phyloP scores from a whole-genome alignment of 306 rosid species.

The Begonia peltatifolia region DNA sequence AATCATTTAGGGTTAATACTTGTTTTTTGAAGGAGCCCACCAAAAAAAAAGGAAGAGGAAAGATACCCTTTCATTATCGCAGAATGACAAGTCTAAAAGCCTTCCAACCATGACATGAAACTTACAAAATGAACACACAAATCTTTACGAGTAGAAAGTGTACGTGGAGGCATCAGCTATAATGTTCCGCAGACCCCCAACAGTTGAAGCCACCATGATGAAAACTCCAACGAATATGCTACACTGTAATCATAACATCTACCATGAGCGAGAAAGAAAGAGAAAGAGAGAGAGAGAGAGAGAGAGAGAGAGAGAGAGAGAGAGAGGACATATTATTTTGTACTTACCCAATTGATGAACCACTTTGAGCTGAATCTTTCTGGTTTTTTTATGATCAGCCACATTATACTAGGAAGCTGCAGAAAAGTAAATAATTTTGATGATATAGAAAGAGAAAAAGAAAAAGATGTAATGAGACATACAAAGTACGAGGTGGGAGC shows the following conservation, averaged over 20 bases:
- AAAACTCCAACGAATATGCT: slow-evolving; percentile 57
- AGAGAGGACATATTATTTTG: no score
- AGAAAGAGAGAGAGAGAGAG: no score
- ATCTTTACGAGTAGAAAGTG: slow-evolving; percentile 47
- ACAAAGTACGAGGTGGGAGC: slow-evolving; percentile 83
- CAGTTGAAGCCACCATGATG: slow-evolving; percentile 83
- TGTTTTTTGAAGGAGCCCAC: no score
- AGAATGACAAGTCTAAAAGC: no score
- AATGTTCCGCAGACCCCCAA: slow-evolving; percentile 86
- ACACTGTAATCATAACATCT: slow-evolving; percentile 19
- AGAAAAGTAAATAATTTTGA: slow-evolving; percentile 2
- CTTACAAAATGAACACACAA: no score
- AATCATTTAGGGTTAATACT: no score
- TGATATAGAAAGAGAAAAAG: not conserved
- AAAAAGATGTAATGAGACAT: slow-evolving; percentile 10
- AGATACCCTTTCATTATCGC: no score
- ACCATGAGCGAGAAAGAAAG: no score
- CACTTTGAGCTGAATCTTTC: slow-evolving; percentile 60
- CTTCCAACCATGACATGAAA: no score
- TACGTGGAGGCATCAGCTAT: slow-evolving; percentile 71
- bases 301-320: no score
- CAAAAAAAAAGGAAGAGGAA: no score
- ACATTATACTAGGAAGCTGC: slow-evolving; percentile 88
- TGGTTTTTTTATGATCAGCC: slow-evolving; percentile 86
- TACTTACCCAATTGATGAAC: slow-evolving; percentile 86